Conservation (phyloP, 1,284 basidiomycete species). For the Puccinia horiana region DNA sequence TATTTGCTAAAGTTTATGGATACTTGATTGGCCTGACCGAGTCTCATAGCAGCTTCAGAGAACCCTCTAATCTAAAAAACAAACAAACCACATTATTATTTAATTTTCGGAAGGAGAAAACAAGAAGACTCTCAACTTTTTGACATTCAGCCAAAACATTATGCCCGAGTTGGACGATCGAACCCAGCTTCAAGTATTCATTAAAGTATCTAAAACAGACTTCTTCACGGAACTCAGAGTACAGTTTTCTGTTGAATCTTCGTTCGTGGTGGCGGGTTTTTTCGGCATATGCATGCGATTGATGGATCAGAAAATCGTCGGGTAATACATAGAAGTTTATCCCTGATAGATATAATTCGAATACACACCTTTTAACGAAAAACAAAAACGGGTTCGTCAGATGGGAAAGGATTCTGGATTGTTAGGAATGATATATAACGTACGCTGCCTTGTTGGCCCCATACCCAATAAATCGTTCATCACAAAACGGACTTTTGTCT, state of each 20-base stretch:
- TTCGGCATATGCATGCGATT: conserved; percentile 78
- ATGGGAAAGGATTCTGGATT: neutral
- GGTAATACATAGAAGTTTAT: conserved; percentile 76
- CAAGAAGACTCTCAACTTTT: conserved; percentile 18
- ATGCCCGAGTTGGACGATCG: neutral
- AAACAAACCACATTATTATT: too few species aligned
- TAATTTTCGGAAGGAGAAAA: neutral
- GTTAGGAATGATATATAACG: conserved; percentile 22
- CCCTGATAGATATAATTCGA: conserved; percentile 68
- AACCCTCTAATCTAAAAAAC: conserved; percentile 19
- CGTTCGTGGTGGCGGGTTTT: conserved; percentile 70
- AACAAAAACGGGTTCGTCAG: neutral
- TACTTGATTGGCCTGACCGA: conserved; percentile 2
- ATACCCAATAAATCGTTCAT: conserved; percentile 84
- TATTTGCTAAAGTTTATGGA: conserved; percentile 6
- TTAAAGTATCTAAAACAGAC: conserved; percentile 57
- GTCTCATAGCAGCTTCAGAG: neutral
- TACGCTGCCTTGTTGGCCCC: conserved; percentile 65
- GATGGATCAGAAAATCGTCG: conserved; percentile 82
- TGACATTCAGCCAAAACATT: conserved; percentile 44
- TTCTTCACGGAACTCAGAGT: conserved; percentile 64
- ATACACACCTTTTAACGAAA: conserved; percentile 62
- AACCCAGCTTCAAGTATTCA: conserved; percentile 53
- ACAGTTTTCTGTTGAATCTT: conserved; percentile 73
- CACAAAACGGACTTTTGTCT: conserved; percentile 76